Conservation (phyloP, 108 stramenopile species). For the Stephanodiscus triporus region DNA sequence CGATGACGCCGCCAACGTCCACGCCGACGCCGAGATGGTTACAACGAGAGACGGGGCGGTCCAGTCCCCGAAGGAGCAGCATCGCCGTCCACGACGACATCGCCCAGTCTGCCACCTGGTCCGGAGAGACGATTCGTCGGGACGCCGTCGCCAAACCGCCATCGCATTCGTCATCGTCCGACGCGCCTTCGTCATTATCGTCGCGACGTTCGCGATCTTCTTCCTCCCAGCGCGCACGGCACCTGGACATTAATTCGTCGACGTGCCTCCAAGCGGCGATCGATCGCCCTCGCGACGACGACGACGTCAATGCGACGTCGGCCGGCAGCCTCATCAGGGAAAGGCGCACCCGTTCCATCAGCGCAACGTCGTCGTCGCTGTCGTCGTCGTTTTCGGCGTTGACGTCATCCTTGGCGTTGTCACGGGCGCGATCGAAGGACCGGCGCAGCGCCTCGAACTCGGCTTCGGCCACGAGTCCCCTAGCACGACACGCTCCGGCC, state of each 20-base stretch:
- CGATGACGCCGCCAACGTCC: not conserved
- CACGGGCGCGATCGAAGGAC: constrained; percentile 8
- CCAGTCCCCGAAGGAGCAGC: constrained; percentile 22
- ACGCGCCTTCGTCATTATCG: not conserved
- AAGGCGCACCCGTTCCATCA: constrained; percentile 37
- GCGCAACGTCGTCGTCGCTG: not conserved
- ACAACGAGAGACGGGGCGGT: not conserved
- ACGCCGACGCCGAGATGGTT: not conserved
- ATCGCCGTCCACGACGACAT: constrained; percentile 43
- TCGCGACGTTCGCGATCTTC: not conserved
- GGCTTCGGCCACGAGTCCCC: constrained; percentile 29
- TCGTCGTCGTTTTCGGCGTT: constrained; percentile 6
- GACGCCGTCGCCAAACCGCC: not conserved
- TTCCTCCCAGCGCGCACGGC: constrained; percentile 17
- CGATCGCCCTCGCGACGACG: constrained; percentile 10
- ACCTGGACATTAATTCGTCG: constrained; percentile 23
- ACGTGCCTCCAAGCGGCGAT: constrained; percentile 33
- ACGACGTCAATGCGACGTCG: constrained; percentile 8
- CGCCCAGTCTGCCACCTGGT: constrained; percentile 34
- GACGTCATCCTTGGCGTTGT: not conserved
- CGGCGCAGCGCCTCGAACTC: constrained; percentile 26
- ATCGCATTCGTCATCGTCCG: not conserved
- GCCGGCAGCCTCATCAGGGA: constrained; percentile 36
- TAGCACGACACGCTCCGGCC: constrained; percentile 24
- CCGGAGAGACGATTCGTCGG: not conserved